Evolutionary conservation across 805 yeast species (phyloP), one percentile per base, ranked within the genome.

Genomic region (Nakazawaea peltata): DNA sequence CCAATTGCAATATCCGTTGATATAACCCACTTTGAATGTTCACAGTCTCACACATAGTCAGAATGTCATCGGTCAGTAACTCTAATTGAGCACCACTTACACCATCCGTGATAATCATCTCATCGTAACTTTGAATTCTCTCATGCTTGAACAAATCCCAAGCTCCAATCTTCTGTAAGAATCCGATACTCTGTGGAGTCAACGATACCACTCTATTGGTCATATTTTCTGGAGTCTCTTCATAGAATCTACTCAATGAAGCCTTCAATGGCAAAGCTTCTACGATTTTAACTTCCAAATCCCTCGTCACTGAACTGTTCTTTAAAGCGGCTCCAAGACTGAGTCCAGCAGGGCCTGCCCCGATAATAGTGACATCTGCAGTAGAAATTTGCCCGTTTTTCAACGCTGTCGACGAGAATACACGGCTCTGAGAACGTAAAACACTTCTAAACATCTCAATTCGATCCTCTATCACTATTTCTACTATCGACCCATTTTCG

Each of bases 341-440:
- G 38, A 92, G 61, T 0, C 98, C 98, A 1, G 97, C 97, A 1
- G 97, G 96, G 0, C 98, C 98, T 6, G 94, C 97, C 25, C 98
- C 98, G 25, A 92, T 82, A 36, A 92, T 82, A 6, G 85, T 78
- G 15, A 92, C 73, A 56, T 90, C 97, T 19, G 69, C 61, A n/a
- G n/a, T n/a, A n/a, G n/a, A n/a, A n/a, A n/a, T n/a, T n/a, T n/a
- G n/a, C n/a, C n/a, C n/a, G n/a, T n/a, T n/a, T n/a, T n/a, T n/a
- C n/a, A n/a, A n/a, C n/a, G n/a, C n/a, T n/a, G n/a, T n/a, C n/a
- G n/a, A n/a, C n/a, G n/a, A n/a, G n/a, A n/a, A n/a, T n/a, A n/a
- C n/a, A n/a, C n/a, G n/a, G n/a, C n/a, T n/a, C n/a, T n/a, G n/a
- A n/a, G n/a, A n/a, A n/a, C n/a, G n/a, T n/a, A n/a, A n/a, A n/a